Evolutionary conservation across 2,329 filamentous ascomycete species (phyloP), one percentile per base, ranked within the genome.

Genomic region (Fusarium brevicatenulatum): DNA sequence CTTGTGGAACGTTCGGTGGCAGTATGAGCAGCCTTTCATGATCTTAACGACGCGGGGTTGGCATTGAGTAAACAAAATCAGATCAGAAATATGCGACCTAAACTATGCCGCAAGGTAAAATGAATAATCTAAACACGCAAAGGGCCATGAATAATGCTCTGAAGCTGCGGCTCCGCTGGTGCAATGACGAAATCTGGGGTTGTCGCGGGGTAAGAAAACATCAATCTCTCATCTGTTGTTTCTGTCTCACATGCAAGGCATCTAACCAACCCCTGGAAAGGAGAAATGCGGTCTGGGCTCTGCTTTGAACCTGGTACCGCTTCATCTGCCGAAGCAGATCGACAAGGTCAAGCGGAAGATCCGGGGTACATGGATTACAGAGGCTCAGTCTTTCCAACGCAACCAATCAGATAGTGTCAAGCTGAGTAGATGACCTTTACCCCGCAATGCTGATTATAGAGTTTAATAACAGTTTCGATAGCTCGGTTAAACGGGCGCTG

Each of bases 11-110:
- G 49, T 57, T 36, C 58, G 50, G 10, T 61, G 30, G 9, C 58
- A 61, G 32, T 56, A 61, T 4, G 49, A 57, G 39, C 58, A 61
- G 23, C 37, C 50, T 44, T 61, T 61, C 55, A 57, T 57, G 28
- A 5, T 55, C 19, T 23, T 11, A 23, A 21, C 9, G 11, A 25
- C 32, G 16, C 5, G 18, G 16, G 5, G 43, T 9, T 25, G 16
- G 32, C 49, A 52, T 49, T 49, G 46, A 4, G 13, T 11, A 34
- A 34, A 32, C 12, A 11, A 10, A 11, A 5, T 32, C 4, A 32
- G 30, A 25, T 18, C n/a, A n/a, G n/a, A n/a, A n/a, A n/a, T n/a
- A n/a, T n/a, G n/a, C n/a, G 18, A 16, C 5, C 10, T 53, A 53
- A 16, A 53, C 13, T 7, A 53, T 40, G 18, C 23, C 19, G 5